phyloP scores from a whole-genome alignment of 495 filamentous ascomycete genomes.

The Geopyxis carbonaria region DNA sequence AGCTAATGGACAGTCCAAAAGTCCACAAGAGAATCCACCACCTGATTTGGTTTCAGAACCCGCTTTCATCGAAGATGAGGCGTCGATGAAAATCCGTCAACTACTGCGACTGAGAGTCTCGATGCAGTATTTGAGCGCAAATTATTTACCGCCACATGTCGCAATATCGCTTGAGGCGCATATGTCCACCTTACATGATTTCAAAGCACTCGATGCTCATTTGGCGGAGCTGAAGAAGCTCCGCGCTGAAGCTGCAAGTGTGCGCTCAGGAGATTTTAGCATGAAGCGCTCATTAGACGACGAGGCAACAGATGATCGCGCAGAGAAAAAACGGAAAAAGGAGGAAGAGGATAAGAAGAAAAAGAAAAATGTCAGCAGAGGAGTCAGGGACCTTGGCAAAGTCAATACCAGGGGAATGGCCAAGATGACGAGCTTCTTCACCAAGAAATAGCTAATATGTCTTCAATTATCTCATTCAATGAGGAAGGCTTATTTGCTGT shows the following conservation, averaged over 20 bases:
- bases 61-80: too few relatives aligned
- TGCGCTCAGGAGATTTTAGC: constrained; percentile 54
- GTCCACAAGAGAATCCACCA: too few relatives aligned
- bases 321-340: constrained; percentile 59
- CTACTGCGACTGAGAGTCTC: constrained; percentile 60
- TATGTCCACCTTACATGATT: constrained; percentile 39
- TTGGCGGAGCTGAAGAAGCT: constrained; percentile 45
- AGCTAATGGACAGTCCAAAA: too few relatives aligned
- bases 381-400: constrained; percentile 64
- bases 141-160: constrained; percentile 46
- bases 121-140: constrained; percentile 55
- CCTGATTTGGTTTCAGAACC: too few relatives aligned
- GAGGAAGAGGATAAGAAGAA: constrained; percentile 43
- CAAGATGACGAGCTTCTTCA: constrained; percentile 91
- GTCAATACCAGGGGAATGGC: constrained; percentile 84
- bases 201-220: constrained; percentile 49
- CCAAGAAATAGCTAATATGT: too few relatives aligned
- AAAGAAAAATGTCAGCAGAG: constrained; percentile 53
- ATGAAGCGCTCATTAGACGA: constrained; percentile 54
- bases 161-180: constrained; percentile 31
- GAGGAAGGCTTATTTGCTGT: too few relatives aligned
- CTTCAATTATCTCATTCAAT: too few relatives aligned
- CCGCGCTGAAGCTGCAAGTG: constrained; percentile 48
- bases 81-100: constrained; percentile 27
- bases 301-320: constrained; percentile 49